These are phyloP conservation scores for Cercis canadensis DNA, from an alignment of 306 rosid species.

Conservation along the genomic window DNA sequence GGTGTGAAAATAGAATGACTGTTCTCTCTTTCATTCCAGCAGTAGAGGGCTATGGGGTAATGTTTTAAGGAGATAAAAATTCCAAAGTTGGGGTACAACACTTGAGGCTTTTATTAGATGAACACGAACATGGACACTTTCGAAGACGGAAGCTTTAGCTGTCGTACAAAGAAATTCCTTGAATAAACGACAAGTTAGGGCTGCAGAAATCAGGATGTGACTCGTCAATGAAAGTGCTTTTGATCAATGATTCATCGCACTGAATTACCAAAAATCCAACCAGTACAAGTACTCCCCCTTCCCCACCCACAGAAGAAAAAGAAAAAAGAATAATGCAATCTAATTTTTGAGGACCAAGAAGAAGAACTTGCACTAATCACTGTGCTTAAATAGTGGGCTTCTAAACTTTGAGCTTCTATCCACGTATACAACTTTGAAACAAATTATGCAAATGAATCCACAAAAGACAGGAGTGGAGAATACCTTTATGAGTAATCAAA, in stretches of 20 bases:
- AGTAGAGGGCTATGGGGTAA: too few species aligned
- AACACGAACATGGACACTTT: constrained; percentile 37
- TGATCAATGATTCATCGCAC: constrained; percentile 39
- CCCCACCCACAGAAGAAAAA: constrained; percentile 15
- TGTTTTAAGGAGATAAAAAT: too few species aligned
- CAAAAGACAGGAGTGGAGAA: constrained; percentile 42
- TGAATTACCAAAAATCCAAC: constrained; percentile 31
- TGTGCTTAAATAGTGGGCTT: too few species aligned
- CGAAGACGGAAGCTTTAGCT: constrained; percentile 32
- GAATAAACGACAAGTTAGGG: constrained; percentile 42
- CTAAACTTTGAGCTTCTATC: constrained; percentile 13
- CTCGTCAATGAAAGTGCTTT: constrained; percentile 39
- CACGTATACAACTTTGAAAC: too few species aligned
- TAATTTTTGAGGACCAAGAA: constrained; percentile 33
- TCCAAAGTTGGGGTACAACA: constrained; percentile 21
- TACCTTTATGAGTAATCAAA: constrained; percentile 49
- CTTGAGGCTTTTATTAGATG: constrained; percentile 37
- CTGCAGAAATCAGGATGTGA: constrained; percentile 46
- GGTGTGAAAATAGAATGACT: too few species aligned
- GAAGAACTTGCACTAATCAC: constrained; percentile 32
- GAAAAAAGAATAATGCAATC: too few species aligned
- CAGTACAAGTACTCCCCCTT: constrained; percentile 37
- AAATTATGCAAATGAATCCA: constrained; percentile 33
- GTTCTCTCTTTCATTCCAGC: too few species aligned
- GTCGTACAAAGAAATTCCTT: constrained; percentile 38